phyloP scores from a whole-genome alignment of 2,329 filamentous ascomycete genomes.

The Monosporascus ibericus region DNA sequence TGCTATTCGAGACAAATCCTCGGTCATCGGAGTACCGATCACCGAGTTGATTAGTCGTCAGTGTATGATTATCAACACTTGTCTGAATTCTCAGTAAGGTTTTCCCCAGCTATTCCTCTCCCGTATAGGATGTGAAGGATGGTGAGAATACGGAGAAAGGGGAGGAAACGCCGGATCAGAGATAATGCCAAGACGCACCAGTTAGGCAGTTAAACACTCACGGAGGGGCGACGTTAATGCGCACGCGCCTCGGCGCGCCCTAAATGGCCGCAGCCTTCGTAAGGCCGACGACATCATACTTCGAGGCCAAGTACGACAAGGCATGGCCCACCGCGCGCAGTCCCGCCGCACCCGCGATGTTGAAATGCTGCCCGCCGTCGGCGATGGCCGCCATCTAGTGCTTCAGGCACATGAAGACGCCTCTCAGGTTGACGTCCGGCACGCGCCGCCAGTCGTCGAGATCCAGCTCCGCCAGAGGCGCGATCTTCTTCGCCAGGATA shows the following conservation, averaged over 20 bases:
- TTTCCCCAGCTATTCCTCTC: background rate
- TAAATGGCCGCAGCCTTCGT: constrained; percentile 24
- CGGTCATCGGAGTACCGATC: constrained; percentile 8
- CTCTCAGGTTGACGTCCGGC: constrained; percentile 38
- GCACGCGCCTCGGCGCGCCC: constrained; percentile 10
- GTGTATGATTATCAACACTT: no score
- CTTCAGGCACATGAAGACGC: constrained; percentile 44
- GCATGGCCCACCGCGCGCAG: constrained; percentile 25
- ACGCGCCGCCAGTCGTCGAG: constrained; percentile 36
- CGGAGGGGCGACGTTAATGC: constrained; percentile 23
- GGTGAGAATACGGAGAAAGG: background rate
- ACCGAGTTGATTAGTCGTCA: constrained; percentile 1
- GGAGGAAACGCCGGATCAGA: no score
- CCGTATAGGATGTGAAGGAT: background rate
- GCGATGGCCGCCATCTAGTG: constrained; percentile 38
- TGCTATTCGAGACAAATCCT: background rate
- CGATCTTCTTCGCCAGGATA: constrained; percentile 5
- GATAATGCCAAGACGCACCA: no score
- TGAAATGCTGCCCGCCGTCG: constrained; percentile 38
- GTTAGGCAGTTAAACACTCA: constrained; percentile 7
- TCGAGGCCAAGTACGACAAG: constrained; percentile 25
- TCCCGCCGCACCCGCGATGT: constrained; percentile 35
- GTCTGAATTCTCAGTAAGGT: background rate
- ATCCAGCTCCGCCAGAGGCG: constrained; percentile 19
- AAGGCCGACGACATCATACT: constrained; percentile 25